These are phyloP conservation scores for Salvia miltiorrhiza DNA, from an alignment of 257 asterid genomes.

Conservation along the genomic window DNA sequence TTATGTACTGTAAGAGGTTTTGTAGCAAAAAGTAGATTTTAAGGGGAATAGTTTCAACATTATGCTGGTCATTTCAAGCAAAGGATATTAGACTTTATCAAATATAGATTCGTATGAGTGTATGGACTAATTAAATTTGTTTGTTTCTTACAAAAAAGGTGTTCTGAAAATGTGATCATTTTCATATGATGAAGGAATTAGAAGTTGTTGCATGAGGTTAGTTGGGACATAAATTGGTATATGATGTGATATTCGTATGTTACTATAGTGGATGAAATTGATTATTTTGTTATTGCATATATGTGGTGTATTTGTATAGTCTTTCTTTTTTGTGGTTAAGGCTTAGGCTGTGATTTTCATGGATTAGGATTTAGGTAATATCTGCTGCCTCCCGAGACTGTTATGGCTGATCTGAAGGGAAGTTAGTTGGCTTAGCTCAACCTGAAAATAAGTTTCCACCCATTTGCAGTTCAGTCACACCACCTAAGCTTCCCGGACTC, in stretches of 20 bases:
- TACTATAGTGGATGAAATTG: neutral
- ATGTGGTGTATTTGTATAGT: neutral
- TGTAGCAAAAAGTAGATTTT: neutral
- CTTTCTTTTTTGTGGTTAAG: neutral
- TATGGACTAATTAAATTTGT: neutral
- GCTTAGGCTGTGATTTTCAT: neutral
- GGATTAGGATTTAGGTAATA: neutral
- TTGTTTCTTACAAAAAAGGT: too few relatives aligned
- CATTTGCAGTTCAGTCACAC: conserved; percentile 74
- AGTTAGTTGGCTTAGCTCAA: conserved; percentile 63
- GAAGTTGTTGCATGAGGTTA: neutral
- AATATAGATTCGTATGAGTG: neutral
- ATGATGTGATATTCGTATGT: neutral
- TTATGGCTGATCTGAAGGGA: conserved; percentile 80
- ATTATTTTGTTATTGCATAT: too few relatives aligned
- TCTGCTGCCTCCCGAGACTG: too few relatives aligned
- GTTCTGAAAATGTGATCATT: neutral
- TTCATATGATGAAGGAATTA: neutral
- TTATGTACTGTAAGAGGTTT: neutral
- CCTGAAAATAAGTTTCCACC: conserved; percentile 70
- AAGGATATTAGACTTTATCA: neutral
- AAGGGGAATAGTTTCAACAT: neutral
- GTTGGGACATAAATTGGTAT: neutral
- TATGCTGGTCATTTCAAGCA: neutral
- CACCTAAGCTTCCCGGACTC: conserved; percentile 61